These are phyloP conservation scores for Chaetomium tenue DNA, from an alignment of 495 filamentous ascomycete genomes.

Conservation along the genomic window DNA sequence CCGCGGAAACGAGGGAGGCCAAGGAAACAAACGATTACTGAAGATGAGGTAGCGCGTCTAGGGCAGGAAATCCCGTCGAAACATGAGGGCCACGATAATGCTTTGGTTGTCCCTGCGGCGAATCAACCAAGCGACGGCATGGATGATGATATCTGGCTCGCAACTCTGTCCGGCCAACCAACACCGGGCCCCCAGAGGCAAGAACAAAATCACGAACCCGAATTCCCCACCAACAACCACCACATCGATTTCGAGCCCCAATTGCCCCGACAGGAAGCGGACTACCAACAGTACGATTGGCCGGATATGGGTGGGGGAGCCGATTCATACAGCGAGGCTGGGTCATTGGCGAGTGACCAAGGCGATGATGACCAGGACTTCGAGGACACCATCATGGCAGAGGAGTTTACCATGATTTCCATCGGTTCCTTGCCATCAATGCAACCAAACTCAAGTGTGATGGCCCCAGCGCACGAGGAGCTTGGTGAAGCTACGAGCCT, in stretches of 20 bases:
- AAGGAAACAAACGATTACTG: conserved; percentile 25
- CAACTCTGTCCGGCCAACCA: conserved; percentile 28
- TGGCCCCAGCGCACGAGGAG: conserved; percentile 38
- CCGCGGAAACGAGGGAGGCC: conserved; percentile 37
- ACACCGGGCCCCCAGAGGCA: conserved; percentile 28
- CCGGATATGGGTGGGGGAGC: conserved; percentile 21
- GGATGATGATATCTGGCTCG: conserved; percentile 42
- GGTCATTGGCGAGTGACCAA: conserved; percentile 21
- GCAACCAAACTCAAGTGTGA: conserved; percentile 38
- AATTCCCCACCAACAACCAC: not conserved
- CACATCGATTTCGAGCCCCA: conserved; percentile 11
- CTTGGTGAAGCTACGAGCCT: conserved; percentile 46
- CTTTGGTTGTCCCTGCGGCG: conserved; percentile 10
- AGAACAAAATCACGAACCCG: conserved; percentile 1
- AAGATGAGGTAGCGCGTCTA: conserved; percentile 22
- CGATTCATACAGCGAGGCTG: conserved; percentile 32
- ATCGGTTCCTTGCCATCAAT: conserved; percentile 46
- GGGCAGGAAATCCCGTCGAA: conserved; percentile 24
- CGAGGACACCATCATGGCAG: conserved; percentile 46
- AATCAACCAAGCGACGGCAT: conserved; percentile 14
- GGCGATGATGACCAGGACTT: conserved; percentile 3
- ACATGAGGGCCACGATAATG: conserved; percentile 23
- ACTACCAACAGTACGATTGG: conserved; percentile 22
- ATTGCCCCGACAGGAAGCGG: conserved; percentile 19
- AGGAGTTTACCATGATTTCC: conserved; percentile 53